Evolutionary conservation across 1,284 basidiomycete species (phyloP), one percentile per base, ranked within the genome.

Genomic region (Vanrija pseudolonga): DNA sequence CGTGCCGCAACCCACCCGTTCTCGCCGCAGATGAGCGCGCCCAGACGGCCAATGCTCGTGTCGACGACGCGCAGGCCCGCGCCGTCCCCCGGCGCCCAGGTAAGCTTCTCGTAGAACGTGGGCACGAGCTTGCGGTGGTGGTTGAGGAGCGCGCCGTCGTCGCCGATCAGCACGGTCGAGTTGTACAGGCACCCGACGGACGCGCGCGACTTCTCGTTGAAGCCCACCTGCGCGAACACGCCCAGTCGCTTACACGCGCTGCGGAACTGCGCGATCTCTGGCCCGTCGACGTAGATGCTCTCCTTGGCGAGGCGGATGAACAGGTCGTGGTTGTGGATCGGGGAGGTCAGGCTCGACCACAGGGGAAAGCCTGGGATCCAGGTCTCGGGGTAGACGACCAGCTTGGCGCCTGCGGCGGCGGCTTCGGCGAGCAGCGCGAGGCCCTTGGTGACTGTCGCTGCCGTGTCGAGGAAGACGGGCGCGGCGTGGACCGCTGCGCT

Each of bases 121-220:
- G 58, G 58, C 6, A 48, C 36, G 20, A 56, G 54, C 58, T 60
- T 60, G 45, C 50, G 51, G 12, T 51, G 51, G 28, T 60, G 54
- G 41, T 53, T 53, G 15, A 60, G 45, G 3, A 48, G 43, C 32
- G 47, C 48, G 19, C 58, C 58, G 11, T 51, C 37, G 5, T 52
- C 49, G 5, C 23, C 39, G 28, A 58, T 23, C 2, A 58, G 47
- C 15, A 53, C 53, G 24, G 53, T 51, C 11, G 28, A 46, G 52
- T 55, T 58, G 53, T 55, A 58, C 32, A 32, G 32, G 32, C 32
- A 32, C 5, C 32, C 32, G 50, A 55, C 43, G 24, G 41, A 19
- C 18, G 53, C 55, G 22, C 20, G 44, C 11, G 32, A 43, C 7
- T 40, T 39, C 49, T 60, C 58, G 18, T 48, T 51, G 43, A 52